Percentiles rank a stretch among this genome's conserved stretches.
Conservation (phyloP, 352 stramenopile genomes). For the Vaucheria bursata region DNA sequence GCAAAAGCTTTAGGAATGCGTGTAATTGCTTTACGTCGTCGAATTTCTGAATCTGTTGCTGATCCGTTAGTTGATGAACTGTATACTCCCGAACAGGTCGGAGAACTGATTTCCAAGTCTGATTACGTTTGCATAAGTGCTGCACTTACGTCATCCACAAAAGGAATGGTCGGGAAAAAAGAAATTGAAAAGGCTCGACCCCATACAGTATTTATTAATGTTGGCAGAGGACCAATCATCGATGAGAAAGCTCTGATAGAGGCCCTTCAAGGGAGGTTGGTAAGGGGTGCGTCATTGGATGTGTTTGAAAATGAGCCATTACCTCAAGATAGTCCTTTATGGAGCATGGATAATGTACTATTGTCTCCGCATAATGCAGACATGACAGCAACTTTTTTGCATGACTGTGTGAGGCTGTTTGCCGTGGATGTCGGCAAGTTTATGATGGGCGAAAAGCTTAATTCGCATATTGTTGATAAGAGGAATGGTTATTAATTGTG, state of each 20-base stretch:
- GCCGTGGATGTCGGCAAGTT: conserved; percentile 52
- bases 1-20: conserved; percentile 67
- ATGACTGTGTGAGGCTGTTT: conserved; percentile 60
- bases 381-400: conserved; percentile 59
- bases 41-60: conserved; percentile 44
- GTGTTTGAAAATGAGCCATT: conserved; percentile 63
- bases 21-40: conserved; percentile 57
- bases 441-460: conserved; percentile 19
- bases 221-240: conserved; percentile 63
- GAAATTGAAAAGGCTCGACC: conserved; percentile 52
- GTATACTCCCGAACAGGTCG: conserved; percentile 50
- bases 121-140: conserved; percentile 64
- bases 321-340: conserved; percentile 55
- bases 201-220: conserved; percentile 62
- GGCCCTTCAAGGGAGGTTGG: conserved; percentile 12
- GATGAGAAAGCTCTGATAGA: conserved; percentile 60
- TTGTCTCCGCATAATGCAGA: conserved; percentile 68
- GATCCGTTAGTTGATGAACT: conserved; percentile 58
- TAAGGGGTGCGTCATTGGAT: conserved; percentile 60
- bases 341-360: conserved; percentile 64
- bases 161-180: conserved; percentile 54
- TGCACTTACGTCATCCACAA: conserved; percentile 59
- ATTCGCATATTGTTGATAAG: conserved; percentile 48
- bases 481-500: conserved; percentile 41
- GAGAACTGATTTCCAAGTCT: conserved; percentile 48